Conservation (phyloP, 2,329 filamentous ascomycete genomes). For the Trichophyton verrucosum region DNA sequence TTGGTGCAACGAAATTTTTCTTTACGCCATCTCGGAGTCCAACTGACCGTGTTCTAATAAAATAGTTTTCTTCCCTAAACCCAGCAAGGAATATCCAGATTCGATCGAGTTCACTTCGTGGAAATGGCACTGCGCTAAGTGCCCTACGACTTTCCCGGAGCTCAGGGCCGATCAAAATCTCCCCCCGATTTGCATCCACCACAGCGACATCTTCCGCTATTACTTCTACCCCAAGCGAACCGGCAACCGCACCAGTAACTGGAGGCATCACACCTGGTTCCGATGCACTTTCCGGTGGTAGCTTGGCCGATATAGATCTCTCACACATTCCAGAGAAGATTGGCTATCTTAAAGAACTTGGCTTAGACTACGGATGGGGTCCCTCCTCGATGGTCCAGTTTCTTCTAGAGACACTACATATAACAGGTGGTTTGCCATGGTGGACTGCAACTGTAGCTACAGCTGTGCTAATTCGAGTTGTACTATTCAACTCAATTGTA, state of each 20-base stretch:
- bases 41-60: not conserved
- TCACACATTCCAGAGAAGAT: conserved; percentile 58
- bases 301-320: conserved; percentile 23
- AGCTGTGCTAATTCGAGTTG: conserved; percentile 51
- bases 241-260: conserved; percentile 10
- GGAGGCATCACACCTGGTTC: not conserved
- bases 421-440: conserved; percentile 67
- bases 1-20: not conserved
- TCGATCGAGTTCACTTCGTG: not conserved
- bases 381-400: conserved; percentile 62
- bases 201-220: conserved; percentile 18
- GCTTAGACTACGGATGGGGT: conserved; percentile 78
- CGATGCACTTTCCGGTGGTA: conserved; percentile 12
- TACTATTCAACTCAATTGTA: conserved; percentile 55
- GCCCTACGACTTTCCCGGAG: not conserved
- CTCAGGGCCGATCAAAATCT: conserved; percentile 9
- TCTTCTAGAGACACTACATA: conserved; percentile 68
- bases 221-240: conserved; percentile 8
- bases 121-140: not conserved
- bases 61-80: conserved; percentile 13
- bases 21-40: not conserved
- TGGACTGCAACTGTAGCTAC: conserved; percentile 59
- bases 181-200: conserved; percentile 26
- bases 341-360: conserved; percentile 70
- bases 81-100: conserved; percentile 5